Percentiles rank a stretch among this genome's conserved stretches.
phyloP scores from a whole-genome alignment of 176 grass and related monocot genomes.

The Leersia perrieri region DNA sequence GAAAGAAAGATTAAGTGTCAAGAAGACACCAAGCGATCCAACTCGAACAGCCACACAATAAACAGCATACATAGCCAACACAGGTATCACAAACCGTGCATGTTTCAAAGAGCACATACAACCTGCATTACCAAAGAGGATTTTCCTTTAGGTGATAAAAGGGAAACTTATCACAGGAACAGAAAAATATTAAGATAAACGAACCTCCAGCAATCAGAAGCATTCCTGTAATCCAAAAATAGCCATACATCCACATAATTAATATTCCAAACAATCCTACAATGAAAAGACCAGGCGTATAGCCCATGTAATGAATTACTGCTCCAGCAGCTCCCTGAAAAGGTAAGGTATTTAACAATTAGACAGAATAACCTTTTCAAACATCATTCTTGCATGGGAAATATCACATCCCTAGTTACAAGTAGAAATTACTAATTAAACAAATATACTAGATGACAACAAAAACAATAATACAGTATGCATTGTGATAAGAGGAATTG shows the following conservation, averaged over 20 bases:
- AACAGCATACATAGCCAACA: slow-evolving; percentile 78
- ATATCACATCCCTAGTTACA: slow-evolving; percentile 19
- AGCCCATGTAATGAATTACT: slow-evolving; percentile 74
- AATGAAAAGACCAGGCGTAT: slow-evolving; percentile 78
- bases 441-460: neutral
- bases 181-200: slow-evolving; percentile 11
- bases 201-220: slow-evolving; percentile 88
- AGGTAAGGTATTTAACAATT: slow-evolving; percentile 19
- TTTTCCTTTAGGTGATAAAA: slow-evolving; percentile 22
- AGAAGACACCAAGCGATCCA: slow-evolving; percentile 82
- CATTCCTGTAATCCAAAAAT: slow-evolving; percentile 94
- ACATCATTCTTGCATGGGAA: slow-evolving; percentile 14
- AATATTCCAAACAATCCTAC: slow-evolving; percentile 85
- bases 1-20: slow-evolving; percentile 85
- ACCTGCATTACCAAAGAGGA: slow-evolving; percentile 51
- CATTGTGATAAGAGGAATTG: slow-evolving; percentile 27
- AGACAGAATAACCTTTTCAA: slow-evolving; percentile 29
- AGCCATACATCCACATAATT: slow-evolving; percentile 92
- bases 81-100: slow-evolving; percentile 81
- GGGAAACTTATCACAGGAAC: neutral
- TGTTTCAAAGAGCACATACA: slow-evolving; percentile 92
- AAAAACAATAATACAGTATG: neutral
- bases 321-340: slow-evolving; percentile 81
- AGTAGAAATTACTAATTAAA: slow-evolving; percentile 23
- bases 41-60: slow-evolving; percentile 68